phyloP scores from a whole-genome alignment of 2,329 filamentous ascomycete species.

The Calonectria honghensis region DNA sequence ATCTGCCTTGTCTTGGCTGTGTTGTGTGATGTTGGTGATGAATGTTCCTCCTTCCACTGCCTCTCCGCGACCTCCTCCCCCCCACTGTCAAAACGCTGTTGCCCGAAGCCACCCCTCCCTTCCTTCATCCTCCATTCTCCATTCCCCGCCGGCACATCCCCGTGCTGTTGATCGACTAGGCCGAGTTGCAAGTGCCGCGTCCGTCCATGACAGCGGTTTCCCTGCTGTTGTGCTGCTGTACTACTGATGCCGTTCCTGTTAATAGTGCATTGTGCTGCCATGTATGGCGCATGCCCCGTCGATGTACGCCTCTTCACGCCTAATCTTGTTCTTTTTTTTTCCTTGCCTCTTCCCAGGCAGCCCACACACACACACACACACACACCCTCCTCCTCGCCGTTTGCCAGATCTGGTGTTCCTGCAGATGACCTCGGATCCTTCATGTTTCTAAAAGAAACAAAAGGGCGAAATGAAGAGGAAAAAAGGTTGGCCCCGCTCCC shows the following conservation, averaged over 20 bases:
- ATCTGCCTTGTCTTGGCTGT: constrained; percentile 22
- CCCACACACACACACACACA: neutral
- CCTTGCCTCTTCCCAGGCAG: constrained; percentile 11
- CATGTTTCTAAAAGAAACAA: constrained; percentile 25
- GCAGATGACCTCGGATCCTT: constrained; percentile 52
- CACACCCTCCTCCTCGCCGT: constrained; percentile 28
- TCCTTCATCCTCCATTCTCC: neutral
- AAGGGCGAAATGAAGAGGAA: neutral
- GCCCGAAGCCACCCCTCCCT: neutral
- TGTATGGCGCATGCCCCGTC: constrained; percentile 2
- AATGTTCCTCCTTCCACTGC: constrained; percentile 9
- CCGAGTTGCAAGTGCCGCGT: constrained; percentile 37
- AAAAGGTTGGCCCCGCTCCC: constrained; percentile 9
- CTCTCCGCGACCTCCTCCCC: constrained; percentile 19
- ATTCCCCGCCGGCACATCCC: constrained; percentile 13
- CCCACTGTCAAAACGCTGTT: constrained; percentile 12
- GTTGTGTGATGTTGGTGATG: constrained; percentile 10
- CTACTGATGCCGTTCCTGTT: constrained; percentile 7
- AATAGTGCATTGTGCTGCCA: constrained; percentile 11
- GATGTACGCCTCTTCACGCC: constrained; percentile 4
- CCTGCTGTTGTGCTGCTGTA: neutral
- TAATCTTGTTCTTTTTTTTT: neutral
- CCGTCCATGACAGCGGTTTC: constrained; percentile 17
- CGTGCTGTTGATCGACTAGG: constrained; percentile 24
- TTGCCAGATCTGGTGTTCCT: constrained; percentile 54